Base-by-base conservation (phyloP, 2,329 filamentous ascomycete species). In the Nigrospora osmanthi region DNA sequence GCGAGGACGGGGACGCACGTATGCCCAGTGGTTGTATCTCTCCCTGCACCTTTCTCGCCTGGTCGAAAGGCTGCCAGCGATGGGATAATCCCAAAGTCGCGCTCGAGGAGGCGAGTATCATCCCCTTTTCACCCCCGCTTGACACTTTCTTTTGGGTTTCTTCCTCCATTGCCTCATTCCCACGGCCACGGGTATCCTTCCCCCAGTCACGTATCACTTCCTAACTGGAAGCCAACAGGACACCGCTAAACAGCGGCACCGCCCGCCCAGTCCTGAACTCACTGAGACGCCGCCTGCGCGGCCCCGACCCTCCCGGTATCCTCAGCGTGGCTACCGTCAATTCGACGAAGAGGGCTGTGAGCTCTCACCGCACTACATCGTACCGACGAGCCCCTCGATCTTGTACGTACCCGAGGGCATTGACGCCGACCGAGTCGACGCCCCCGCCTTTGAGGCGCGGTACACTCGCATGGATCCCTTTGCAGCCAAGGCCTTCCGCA, bases 41-140 rank as follows among this genome's bases (percentile, higher is more conserved):
- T 0, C 67, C 69, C 2, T 65, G 59, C 47, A 70, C 63, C 0
- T 75, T 73, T 45, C 56, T 61, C 12, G 51, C 58, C 2, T 65
- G 62, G 58, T 53, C 66, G 31, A 51, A 65, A 46, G 67, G 65
- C 42, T 58, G 58, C 34, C 48, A 58, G 48, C 54, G 59, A 44
- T 60, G 56, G 55, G 56, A 41, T 11, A 38, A 49, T 7, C 39
- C 47, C 12, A 51, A 54, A 23, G 42, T 62, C 55, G 44, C 40
- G 64, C 51, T 68, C 83, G 6, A 35, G 1, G 37, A 49, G n/a
- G 52, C 54, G 49, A 49, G 50, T 44, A 17, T 19, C 4, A 7
- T 28, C 23, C 10, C 7, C 10, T 28, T 7, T 28, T 10, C 7
- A 28, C 6, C 9, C 23, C 9, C 6, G 10, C 23, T 23, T 4